Conservation (phyloP, 2,329 filamentous ascomycete species). For the Colletotrichum viniferum region DNA sequence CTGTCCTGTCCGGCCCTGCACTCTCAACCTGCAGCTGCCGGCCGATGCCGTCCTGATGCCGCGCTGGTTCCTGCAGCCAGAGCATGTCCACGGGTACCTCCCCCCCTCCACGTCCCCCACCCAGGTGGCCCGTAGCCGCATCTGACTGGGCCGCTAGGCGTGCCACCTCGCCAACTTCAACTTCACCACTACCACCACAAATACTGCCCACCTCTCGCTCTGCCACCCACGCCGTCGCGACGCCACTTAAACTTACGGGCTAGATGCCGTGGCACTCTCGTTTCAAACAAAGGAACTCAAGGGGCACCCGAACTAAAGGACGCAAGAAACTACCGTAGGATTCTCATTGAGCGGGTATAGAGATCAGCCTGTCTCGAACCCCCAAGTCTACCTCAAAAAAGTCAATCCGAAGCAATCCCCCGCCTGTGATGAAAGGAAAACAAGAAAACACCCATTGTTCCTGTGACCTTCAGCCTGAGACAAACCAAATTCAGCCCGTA, state of each 20-base stretch:
- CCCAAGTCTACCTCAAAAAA: not conserved
- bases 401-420: not conserved
- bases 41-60: not conserved
- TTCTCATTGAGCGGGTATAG: not conserved
- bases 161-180: slow-evolving; percentile 2
- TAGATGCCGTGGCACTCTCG: not conserved
- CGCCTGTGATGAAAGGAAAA: not conserved
- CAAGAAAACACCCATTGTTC: not conserved
- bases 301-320: not conserved
- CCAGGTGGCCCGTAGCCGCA: not conserved
- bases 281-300: slow-evolving; percentile 8
- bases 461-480: not conserved
- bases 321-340: not conserved
- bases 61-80: slow-evolving; percentile 1
- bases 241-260: not conserved
- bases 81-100: not conserved
- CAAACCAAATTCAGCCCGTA: not conserved
- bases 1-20: not conserved
- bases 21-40: not conserved
- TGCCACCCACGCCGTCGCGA: not conserved
- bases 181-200: not conserved
- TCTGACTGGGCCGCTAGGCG: not conserved
- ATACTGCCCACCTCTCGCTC: not conserved
- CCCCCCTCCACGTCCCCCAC: not conserved
- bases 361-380: not conserved